These are phyloP conservation scores for Biscutella laevigata DNA, from an alignment of 441 rosid genomes.

Conservation along the genomic window DNA sequence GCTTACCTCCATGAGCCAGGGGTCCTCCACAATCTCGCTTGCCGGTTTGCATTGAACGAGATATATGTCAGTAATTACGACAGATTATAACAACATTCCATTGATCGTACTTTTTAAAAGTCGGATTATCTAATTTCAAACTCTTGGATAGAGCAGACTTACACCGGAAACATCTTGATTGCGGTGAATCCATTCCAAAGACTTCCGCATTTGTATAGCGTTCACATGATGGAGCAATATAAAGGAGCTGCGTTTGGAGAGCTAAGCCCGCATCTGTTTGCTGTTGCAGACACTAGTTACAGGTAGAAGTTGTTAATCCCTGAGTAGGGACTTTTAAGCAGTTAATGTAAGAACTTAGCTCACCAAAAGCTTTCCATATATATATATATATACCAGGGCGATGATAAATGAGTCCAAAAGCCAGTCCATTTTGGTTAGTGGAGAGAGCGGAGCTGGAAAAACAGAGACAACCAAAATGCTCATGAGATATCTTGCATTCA, in stretches of 20 bases:
- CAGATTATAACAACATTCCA: neutral
- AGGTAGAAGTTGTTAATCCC: conserved; percentile 28
- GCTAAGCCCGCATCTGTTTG: conserved; percentile 61
- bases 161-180: conserved; percentile 63
- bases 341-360: neutral
- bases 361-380: neutral
- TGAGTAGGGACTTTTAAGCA: neutral
- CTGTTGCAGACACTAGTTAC: conserved; percentile 54
- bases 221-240: conserved; percentile 63
- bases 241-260: conserved; percentile 70
- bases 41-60: conserved; percentile 51
- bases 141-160: conserved; percentile 41
- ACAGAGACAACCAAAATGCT: conserved; percentile 80
- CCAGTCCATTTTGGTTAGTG: conserved; percentile 69
- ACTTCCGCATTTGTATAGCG: conserved; percentile 56
- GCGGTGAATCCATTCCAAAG: conserved; percentile 64
- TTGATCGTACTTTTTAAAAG: neutral
- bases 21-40: conserved; percentile 53
- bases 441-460: conserved; percentile 78
- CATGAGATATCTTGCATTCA: conserved; percentile 69
- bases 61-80: conserved; percentile 48
- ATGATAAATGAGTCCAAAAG: conserved; percentile 52
- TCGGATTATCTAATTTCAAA: conserved; percentile 13
- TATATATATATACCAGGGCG: conserved; percentile 30
- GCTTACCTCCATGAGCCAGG: conserved; percentile 75